phyloP scores from a whole-genome alignment of 495 filamentous ascomycete genomes.

The Penicillium diatomitis region DNA sequence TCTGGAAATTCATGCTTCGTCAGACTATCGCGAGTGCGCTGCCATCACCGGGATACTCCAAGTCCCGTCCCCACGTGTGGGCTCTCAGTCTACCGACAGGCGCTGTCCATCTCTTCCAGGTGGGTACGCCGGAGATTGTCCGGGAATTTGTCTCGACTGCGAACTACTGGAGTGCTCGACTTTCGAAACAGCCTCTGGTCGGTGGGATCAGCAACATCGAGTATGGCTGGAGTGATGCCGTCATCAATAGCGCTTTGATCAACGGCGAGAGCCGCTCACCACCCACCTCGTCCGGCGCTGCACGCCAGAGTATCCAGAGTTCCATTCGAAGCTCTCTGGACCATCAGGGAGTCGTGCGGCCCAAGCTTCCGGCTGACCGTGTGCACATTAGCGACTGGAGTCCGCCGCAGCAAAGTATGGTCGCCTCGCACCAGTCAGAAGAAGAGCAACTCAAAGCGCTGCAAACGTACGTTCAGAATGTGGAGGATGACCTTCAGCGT shows the following conservation, averaged over 20 bases:
- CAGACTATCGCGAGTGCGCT: slow-evolving; percentile 89
- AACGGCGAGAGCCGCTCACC: slow-evolving; percentile 36
- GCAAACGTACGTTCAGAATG: slow-evolving; percentile 67
- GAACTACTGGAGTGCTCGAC: slow-evolving; percentile 94
- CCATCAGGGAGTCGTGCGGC: slow-evolving; percentile 47
- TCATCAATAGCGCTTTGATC: slow-evolving; percentile 68
- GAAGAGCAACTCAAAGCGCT: slow-evolving; percentile 71
- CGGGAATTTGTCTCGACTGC: slow-evolving; percentile 88
- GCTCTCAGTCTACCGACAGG: slow-evolving; percentile 86
- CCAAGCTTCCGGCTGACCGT: slow-evolving; percentile 75
- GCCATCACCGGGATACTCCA: slow-evolving; percentile 87
- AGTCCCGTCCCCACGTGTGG: slow-evolving; percentile 86
- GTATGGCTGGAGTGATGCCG: slow-evolving; percentile 89
- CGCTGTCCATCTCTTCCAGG: slow-evolving; percentile 94
- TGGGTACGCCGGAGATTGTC: slow-evolving; percentile 89
- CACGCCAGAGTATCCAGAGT: slow-evolving; percentile 57
- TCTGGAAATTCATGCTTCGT: slow-evolving; percentile 78
- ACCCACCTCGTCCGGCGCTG: slow-evolving; percentile 30
- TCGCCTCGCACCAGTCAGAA: slow-evolving; percentile 67
- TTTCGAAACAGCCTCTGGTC: slow-evolving; percentile 85
- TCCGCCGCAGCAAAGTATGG: slow-evolving; percentile 86
- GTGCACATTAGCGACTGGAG: slow-evolving; percentile 83
- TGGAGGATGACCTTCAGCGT: slow-evolving; percentile 74
- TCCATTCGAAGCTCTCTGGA: slow-evolving; percentile 67
- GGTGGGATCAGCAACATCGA: slow-evolving; percentile 95